Evolutionary conservation across 495 filamentous ascomycete genomes (phyloP).

Genomic region (Hapsidospora chrysogenum): DNA sequence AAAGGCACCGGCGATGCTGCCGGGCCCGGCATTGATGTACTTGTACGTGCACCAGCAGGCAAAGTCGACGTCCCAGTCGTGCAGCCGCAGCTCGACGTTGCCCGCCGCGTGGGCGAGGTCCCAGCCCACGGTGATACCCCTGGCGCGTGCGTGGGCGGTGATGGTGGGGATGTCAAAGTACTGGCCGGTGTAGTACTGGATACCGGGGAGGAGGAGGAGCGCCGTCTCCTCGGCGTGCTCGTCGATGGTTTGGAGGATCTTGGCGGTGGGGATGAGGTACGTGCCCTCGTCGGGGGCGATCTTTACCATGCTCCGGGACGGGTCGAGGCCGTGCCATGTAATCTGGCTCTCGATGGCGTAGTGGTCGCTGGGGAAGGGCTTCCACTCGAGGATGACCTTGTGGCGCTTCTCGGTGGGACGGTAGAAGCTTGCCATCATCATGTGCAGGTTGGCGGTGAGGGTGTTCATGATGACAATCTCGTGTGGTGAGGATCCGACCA

Average conservation of each 20-base stretch:
- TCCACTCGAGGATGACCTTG: conserved; percentile 86
- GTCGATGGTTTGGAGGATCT: conserved; percentile 62
- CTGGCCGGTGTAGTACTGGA: conserved; percentile 94
- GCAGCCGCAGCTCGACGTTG: conserved; percentile 68
- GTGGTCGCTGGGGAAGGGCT: conserved; percentile 91
- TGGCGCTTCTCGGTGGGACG: conserved; percentile 54
- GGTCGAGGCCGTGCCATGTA: conserved; percentile 52
- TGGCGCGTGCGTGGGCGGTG: conserved; percentile 59
- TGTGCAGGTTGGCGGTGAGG: conserved; percentile 78
- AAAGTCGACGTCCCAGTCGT: conserved; percentile 92
- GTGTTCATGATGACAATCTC: conserved; percentile 94
- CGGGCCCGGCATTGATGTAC: conserved; percentile 85
- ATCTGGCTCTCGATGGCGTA: conserved; percentile 85
- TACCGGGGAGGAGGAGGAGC: conserved; percentile 69
- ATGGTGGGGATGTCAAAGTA: conserved; percentile 75
- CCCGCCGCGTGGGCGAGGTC: conserved; percentile 91
- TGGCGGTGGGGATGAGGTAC: conserved; percentile 43
- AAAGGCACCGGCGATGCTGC: conserved; percentile 72
- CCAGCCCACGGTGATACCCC: conserved; percentile 74
- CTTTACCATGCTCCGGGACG: conserved; percentile 54
- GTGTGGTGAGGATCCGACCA: conserved; percentile 63
- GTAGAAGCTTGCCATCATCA: conserved; percentile 88
- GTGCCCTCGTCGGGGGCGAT: conserved; percentile 38
- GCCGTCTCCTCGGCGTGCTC: conserved; percentile 61
- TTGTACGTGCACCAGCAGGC: conserved; percentile 98